Evolutionary conservation across 768 basidiomycete species (phyloP), one percentile per base, ranked within the genome.

Genomic region (Austroboletus eburneus): DNA sequence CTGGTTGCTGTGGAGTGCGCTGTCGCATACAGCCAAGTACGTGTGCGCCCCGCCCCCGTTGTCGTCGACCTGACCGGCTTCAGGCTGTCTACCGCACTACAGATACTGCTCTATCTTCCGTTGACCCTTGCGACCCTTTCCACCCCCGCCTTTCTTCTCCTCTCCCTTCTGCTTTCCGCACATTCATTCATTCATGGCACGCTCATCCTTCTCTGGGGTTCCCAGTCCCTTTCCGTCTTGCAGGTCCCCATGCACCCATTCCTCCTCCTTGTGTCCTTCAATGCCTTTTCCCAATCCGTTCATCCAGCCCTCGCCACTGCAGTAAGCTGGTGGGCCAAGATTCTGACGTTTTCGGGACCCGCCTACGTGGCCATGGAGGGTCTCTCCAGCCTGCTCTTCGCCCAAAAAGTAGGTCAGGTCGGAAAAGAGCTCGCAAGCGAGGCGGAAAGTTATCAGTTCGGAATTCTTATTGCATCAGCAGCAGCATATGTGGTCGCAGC

Each of bases 181-280:
- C 89, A 91, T 61, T 80, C 87, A 1, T 73, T 91, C 64, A 79
- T 91, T 39, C 90, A 92, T 72, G 87, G 89, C 46, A 87, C 87
- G 2, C 73, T 91, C 57, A 72, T 80, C 48, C 73, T 87, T 34
- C 55, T 88, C 47, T 87, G 81, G 79, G 79, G 80, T 46, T 87
- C 86, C 12, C 72, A 79, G 38, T 76, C 79, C 13, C 73, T 91
- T 42, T 81, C 87, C 13, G 74, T 92, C 49, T 72, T 91, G 46
- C 90, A 92, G 68, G 78, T 91, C 25, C 90, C 90, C 9, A 82
- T 90, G 73, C 89, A 91, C 63, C 83, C 89, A 1, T 88, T 91
- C 67, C 76, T 92, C 27, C 80, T 92, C 35, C 82, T 92, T 40
- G 79, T 91, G 47, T 87, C 80, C 63, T 92, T 92, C 77, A 92